A percentile compares a stretch with the other conserved stretches of the same genome.
Conservation (phyloP, 441 rosid genomes). For the Populus hybrid region DNA sequence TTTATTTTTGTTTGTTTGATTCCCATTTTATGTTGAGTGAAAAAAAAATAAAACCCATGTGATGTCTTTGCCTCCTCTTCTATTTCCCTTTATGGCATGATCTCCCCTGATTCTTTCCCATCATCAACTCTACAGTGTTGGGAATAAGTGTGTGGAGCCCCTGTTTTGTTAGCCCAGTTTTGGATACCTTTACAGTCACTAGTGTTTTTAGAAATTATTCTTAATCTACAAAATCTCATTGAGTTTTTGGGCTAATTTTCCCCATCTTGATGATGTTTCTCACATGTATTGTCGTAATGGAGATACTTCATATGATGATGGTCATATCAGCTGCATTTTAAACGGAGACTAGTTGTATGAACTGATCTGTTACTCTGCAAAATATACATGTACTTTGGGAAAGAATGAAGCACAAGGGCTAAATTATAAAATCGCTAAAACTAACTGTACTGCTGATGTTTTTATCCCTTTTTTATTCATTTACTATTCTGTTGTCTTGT, state of each 20-base stretch:
- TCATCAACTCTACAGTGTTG: neutral
- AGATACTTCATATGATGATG: neutral
- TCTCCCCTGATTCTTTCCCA: neutral
- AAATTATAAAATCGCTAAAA: neutral
- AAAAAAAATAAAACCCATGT: neutral
- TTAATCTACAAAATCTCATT: neutral
- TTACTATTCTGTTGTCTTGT: neutral
- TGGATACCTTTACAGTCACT: neutral
- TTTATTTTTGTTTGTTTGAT: neutral
- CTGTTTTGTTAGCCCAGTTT: neutral
- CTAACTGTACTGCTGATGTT: neutral
- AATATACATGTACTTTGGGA: neutral
- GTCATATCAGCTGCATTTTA: neutral
- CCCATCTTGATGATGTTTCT: neutral
- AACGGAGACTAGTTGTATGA: neutral
- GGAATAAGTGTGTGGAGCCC: neutral
- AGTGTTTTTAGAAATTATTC: neutral
- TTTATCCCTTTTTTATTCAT: neutral
- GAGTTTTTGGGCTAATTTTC: neutral
- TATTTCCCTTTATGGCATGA: neutral
- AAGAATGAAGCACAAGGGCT: neutral
- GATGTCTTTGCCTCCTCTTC: neutral
- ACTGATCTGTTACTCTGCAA: neutral
- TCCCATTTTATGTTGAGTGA: neutral
- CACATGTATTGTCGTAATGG: neutral